Percentiles rank a stretch among this genome's conserved stretches.
These are phyloP conservation scores for Aspergillus latus DNA, from an alignment of 2,329 filamentous ascomycete genomes.

Conservation along the genomic window DNA sequence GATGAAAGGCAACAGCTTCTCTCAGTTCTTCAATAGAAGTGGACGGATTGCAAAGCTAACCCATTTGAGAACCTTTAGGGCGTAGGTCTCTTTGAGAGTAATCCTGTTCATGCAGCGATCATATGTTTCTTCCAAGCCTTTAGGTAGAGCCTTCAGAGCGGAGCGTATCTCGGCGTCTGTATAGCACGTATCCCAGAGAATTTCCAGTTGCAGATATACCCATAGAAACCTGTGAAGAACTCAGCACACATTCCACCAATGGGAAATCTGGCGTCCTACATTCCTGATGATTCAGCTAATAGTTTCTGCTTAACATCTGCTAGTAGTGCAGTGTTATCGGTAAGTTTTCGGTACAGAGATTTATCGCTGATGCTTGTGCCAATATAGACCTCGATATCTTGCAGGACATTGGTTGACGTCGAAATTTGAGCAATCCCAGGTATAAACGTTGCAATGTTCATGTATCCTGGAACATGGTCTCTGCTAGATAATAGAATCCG, in stretches of 20 bases:
- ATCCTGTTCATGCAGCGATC: conserved; percentile 20
- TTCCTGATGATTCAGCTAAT: background rate
- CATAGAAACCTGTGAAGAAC: conserved; percentile 21
- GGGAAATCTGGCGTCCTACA: background rate
- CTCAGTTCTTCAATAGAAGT: conserved; percentile 25
- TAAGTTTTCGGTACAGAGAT: conserved; percentile 18
- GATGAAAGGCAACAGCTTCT: conserved; percentile 23
- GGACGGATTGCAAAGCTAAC: conserved; percentile 23
- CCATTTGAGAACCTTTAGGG: conserved; percentile 22
- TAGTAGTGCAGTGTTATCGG: conserved; percentile 13
- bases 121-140: conserved; percentile 24
- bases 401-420: conserved; percentile 19
- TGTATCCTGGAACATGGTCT: conserved; percentile 24
- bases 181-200: conserved; percentile 24
- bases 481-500: conserved; percentile 22
- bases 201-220: conserved; percentile 25
- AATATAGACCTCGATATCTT: conserved; percentile 24
- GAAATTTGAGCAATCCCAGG: conserved; percentile 21
- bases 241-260: conserved; percentile 1
- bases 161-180: conserved; percentile 21
- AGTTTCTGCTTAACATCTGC: conserved; percentile 5
- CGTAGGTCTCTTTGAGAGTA: conserved; percentile 1
- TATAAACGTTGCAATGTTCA: conserved; percentile 18
- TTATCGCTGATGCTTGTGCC: conserved; percentile 21
- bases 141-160: conserved; percentile 18